Percentiles rank a stretch among this genome's conserved stretches.
phyloP scores from a whole-genome alignment of 2,329 filamentous ascomycete species.

The Pseudocercospora pini-densiflorae region DNA sequence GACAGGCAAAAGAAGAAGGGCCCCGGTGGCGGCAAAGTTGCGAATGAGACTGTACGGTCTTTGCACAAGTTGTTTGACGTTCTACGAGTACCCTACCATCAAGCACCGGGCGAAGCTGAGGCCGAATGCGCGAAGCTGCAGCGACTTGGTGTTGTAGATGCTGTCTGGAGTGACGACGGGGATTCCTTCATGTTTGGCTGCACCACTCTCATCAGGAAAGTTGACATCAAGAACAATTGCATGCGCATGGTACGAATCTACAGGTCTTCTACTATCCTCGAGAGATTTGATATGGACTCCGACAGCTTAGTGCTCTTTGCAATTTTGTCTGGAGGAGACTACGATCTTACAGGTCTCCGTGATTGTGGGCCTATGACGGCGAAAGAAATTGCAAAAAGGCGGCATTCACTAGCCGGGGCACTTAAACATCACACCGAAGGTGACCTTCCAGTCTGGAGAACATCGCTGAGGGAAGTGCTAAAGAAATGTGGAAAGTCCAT shows the following conservation, averaged over 20 bases:
- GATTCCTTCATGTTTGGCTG: constrained; percentile 56
- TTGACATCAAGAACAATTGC: constrained; percentile 41
- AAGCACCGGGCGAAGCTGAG: constrained; percentile 54
- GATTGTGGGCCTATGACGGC: constrained; percentile 44
- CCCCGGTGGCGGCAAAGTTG: constrained; percentile 39
- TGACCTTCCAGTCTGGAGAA: constrained; percentile 35
- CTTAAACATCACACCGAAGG: constrained; percentile 28
- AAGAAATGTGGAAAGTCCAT: too few relatives aligned
- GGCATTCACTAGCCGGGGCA: constrained; percentile 41
- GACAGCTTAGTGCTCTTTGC: constrained; percentile 48
- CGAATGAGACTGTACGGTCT: constrained; percentile 39
- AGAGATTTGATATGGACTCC: constrained; percentile 38
- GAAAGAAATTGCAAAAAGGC: constrained; percentile 33
- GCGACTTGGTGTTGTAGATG: constrained; percentile 50
- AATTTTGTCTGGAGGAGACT: constrained; percentile 49
- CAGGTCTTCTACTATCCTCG: constrained; percentile 35
- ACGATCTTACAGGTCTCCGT: constrained; percentile 42
- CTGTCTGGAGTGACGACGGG: constrained; percentile 54
- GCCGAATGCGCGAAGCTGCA: constrained; percentile 54
- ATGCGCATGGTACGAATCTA: constrained; percentile 40
- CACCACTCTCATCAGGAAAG: constrained; percentile 45
- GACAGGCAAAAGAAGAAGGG: constrained; percentile 37
- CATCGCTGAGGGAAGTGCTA: constrained; percentile 22
- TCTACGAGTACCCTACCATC: constrained; percentile 49
- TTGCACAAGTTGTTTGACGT: constrained; percentile 45